Evolutionary conservation across 140 eudicot genomes (phyloP), one percentile per base, ranked within the genome.

Genomic region (Bidens hawaiensis): DNA sequence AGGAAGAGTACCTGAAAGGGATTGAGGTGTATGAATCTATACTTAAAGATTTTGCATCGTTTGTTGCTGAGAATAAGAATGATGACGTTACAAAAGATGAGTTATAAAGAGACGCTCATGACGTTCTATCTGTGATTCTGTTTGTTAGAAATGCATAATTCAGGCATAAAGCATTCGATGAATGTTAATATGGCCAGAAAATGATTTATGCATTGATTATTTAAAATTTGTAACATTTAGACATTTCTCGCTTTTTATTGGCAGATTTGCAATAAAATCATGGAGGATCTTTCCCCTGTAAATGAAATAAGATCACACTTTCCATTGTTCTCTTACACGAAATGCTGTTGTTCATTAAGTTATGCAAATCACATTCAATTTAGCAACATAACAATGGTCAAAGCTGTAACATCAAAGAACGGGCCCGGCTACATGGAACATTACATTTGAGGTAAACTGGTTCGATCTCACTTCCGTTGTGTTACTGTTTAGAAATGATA

Each of bases 1-100:
- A 77, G 82, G 88, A 84, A 53, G 96, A 87, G 49, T 91, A 87
- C 81, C 62, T 91, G 67, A 85, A 83, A 80, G 98, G 98, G 38
- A 85, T 91, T 17, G 84, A 80, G 30, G 75, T 87, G 17, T 87
- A 91, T 50, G 88, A 70, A 68, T 87, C 95, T 3, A 91, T 91
- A 30, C 77, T 91, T 78, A 78, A 84, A 82, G 78, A 68, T 23
- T 91, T 79, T 69, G 80, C 96, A 52, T 82, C 98, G 60, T 87
- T 73, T 59, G 69, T 17, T 18, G 90, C 22, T 10, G 88, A 72
- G 25, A 64, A 53, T 42, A 18, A 64, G 28, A 73, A 62, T 24
- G 83, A 76, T 10, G 57, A 50, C 28, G 69, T 75, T 65, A 62
- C 70, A 12, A 80, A 75, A 77, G 91, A 76, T 0, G 98, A 87